Evolutionary conservation across 2,329 filamentous ascomycete species (phyloP).

Genomic region (Herpotrichia juniperi): DNA sequence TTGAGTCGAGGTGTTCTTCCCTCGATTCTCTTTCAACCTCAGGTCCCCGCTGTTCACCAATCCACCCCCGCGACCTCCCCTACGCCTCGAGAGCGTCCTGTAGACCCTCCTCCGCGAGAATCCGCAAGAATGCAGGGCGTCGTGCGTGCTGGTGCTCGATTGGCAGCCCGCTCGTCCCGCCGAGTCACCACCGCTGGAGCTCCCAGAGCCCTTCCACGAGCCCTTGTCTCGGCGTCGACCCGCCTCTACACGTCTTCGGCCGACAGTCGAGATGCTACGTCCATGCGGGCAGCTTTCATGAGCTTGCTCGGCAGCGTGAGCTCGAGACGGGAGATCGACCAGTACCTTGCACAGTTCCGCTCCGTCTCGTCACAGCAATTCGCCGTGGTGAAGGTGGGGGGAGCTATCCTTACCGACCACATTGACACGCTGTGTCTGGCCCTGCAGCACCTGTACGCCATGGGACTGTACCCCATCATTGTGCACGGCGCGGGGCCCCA

Average conservation of each 20-base stretch:
- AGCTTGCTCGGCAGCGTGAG: constrained; percentile 94
- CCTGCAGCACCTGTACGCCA: constrained; percentile 89
- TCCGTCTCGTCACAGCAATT: constrained; percentile 97
- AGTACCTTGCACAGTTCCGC: constrained; percentile 96
- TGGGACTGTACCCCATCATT: constrained; percentile 92
- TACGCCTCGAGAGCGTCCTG: constrained; percentile 20
- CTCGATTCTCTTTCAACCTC: constrained; percentile 17
- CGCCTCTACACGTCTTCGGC: constrained; percentile 40
- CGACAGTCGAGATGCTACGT: constrained; percentile 39
- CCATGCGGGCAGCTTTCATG: constrained; percentile 72
- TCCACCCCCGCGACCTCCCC: constrained; percentile 23
- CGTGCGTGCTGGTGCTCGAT: constrained; percentile 44
- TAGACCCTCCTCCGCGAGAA: constrained; percentile 30
- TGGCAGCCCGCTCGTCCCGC: constrained; percentile 43
- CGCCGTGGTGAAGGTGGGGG: constrained; percentile 97
- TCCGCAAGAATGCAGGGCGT: constrained; percentile 47
- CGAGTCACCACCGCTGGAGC: constrained; percentile 36
- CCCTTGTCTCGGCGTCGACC: constrained; percentile 36
- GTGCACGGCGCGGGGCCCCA: constrained; percentile 95
- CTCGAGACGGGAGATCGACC: constrained; percentile 93
- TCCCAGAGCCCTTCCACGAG: constrained; percentile 35
- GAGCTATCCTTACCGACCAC: constrained; percentile 93
- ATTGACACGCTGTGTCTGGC: constrained; percentile 89
- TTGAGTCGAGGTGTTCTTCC: constrained; percentile 12
- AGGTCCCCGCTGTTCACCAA: constrained; percentile 22